Conservation (phyloP, 495 filamentous ascomycete genomes). For the Tuber melanosporum region DNA sequence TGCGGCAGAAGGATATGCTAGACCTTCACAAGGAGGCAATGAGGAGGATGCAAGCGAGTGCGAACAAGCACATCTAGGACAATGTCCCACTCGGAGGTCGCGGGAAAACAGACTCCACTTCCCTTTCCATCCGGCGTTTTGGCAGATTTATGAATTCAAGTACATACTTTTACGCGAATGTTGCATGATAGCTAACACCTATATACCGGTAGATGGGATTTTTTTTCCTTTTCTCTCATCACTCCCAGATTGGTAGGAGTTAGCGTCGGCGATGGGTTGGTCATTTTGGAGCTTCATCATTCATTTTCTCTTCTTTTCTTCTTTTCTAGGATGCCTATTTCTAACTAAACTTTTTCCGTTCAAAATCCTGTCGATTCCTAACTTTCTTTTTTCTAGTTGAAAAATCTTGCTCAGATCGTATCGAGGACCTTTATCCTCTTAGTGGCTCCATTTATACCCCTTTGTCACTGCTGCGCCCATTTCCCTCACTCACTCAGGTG, state of each 20-base stretch:
- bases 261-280: background rate
- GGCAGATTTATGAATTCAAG: conserved; percentile 1
- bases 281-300: background rate
- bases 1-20: conserved; percentile 68
- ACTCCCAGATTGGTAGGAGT: conserved; percentile 14
- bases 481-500: background rate
- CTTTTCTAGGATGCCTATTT: background rate
- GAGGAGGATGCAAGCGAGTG: conserved; percentile 70
- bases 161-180: background rate
- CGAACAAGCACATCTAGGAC: conserved; percentile 48
- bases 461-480: background rate
- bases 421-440: background rate
- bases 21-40: conserved; percentile 76
- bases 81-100: background rate
- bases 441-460: background rate
- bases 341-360: background rate
- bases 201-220: background rate
- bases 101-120: background rate
- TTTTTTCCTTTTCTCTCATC: conserved; percentile 6
- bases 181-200: background rate
- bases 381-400: background rate
- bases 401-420: background rate
- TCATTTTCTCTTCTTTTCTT: background rate
- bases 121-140: background rate
- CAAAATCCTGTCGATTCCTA: background rate